Conservation (phyloP, 371 early-diverging fungal genomes). For the Mucor sp. region DNA sequence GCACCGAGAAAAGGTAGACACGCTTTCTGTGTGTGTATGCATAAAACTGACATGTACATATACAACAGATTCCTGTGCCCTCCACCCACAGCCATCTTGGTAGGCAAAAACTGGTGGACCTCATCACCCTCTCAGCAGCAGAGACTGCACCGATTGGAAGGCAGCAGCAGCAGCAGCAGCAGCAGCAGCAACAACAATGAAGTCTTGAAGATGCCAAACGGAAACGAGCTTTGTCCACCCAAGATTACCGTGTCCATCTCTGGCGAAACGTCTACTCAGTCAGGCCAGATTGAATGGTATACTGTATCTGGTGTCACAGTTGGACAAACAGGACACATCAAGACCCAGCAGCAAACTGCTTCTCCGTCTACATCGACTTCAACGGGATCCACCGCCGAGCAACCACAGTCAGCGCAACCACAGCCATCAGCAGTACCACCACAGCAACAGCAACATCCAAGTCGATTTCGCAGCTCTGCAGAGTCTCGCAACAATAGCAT, state of each 20-base stretch:
- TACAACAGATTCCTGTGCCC: conserved; percentile 68
- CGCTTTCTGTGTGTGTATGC: background rate
- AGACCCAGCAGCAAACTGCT: conserved; percentile 13
- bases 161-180: no score
- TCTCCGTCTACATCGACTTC: conserved; percentile 6
- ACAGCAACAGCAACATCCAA: conserved; percentile 1
- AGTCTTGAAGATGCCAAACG: conserved; percentile 17
- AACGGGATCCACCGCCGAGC: conserved; percentile 1
- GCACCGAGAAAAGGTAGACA: conserved; percentile 68
- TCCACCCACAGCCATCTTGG: conserved; percentile 75
- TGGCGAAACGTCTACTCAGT: conserved; percentile 33
- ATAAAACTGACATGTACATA: background rate
- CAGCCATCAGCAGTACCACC: no score
- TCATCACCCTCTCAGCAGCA: background rate
- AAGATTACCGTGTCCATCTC: conserved; percentile 34
- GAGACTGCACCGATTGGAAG: background rate
- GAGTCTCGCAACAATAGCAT: conserved; percentile 30
- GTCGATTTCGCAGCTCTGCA: conserved; percentile 6
- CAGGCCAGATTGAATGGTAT: conserved; percentile 46
- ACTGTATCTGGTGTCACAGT: conserved; percentile 34
- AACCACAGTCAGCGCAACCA: background rate
- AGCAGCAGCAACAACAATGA: no score
- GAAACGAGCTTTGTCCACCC: conserved; percentile 24
- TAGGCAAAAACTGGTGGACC: conserved; percentile 72
- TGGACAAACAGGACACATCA: conserved; percentile 36